Evolutionary conservation across 1,284 basidiomycete species (phyloP).

Genomic region (Cutaneotrichosporon mucoides): DNA sequence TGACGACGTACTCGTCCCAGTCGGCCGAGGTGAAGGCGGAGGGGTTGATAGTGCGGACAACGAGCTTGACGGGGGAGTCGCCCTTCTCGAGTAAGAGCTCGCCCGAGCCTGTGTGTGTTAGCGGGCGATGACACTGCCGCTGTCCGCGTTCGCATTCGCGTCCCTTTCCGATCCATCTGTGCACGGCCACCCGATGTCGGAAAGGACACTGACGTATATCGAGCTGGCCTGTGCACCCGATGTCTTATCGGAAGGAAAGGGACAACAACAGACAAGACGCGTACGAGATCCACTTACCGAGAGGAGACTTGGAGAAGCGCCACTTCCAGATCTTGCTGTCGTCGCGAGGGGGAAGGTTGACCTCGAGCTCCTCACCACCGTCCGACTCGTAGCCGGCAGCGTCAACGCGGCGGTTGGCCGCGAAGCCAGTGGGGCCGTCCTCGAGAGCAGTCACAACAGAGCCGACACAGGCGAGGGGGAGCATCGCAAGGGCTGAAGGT

Average conservation of each 20-base stretch:
- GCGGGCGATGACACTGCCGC: neutral
- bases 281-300: constrained; percentile 34
- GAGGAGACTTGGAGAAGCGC: constrained; percentile 49
- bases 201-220: too few relatives aligned
- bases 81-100: constrained; percentile 47
- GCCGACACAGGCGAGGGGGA: constrained; percentile 41
- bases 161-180: too few relatives aligned
- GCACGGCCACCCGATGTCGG: too few relatives aligned
- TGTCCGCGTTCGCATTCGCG: too few relatives aligned
- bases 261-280: too few relatives aligned
- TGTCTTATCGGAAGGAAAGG: too few relatives aligned
- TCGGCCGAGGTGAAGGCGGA: constrained; percentile 44
- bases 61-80: constrained; percentile 38
- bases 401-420: constrained; percentile 28
- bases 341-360: constrained; percentile 20
- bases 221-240: too few relatives aligned
- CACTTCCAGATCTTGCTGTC: constrained; percentile 41
- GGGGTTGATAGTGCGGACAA: constrained; percentile 50
- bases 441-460: constrained; percentile 46
- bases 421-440: constrained; percentile 28
- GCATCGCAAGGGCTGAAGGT: constrained; percentile 37
- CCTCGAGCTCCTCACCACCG: constrained; percentile 39
- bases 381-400: constrained; percentile 47
- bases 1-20: constrained; percentile 48
- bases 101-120: constrained; percentile 37